These are phyloP conservation scores for Tephrocybe sp. DNA, from an alignment of 768 basidiomycete genomes.

Conservation along the genomic window DNA sequence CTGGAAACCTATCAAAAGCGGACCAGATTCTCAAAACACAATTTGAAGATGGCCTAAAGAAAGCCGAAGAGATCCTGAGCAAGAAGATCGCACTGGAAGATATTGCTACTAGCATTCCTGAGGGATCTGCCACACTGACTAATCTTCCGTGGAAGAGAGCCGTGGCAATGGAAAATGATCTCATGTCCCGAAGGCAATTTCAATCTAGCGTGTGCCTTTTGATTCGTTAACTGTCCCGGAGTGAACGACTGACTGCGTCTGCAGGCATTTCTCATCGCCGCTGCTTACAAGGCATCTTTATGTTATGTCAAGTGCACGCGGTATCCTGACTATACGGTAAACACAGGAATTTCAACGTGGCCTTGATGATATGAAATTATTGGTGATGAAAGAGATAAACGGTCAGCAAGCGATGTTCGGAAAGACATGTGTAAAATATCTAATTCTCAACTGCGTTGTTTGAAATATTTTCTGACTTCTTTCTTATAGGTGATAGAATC, in stretches of 20 bases:
- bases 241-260: background rate
- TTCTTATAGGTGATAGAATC: constrained; percentile 1
- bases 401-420: constrained; percentile 1
- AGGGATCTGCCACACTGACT: background rate
- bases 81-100: background rate
- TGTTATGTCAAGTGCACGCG: background rate
- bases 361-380: background rate
- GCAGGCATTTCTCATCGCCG: constrained; percentile 32
- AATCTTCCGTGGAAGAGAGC: constrained; percentile 30
- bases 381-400: background rate
- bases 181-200: constrained; percentile 15
- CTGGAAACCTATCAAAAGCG: constrained; percentile 24
- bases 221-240: too few relatives aligned
- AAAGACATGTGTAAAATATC: constrained; percentile 1
- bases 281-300: constrained; percentile 29
- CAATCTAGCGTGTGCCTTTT: constrained; percentile 20
- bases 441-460: too few relatives aligned
- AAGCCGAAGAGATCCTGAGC: constrained; percentile 16
- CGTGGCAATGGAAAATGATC: constrained; percentile 18
- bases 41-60: constrained; percentile 29
- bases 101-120: background rate
- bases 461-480: too few relatives aligned
- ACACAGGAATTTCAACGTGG: constrained; percentile 4
- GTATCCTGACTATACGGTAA: background rate
- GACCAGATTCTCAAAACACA: constrained; percentile 36